Conservation (phyloP, 192 early-diverging fungal genomes). For the Coemansia pectinata region DNA sequence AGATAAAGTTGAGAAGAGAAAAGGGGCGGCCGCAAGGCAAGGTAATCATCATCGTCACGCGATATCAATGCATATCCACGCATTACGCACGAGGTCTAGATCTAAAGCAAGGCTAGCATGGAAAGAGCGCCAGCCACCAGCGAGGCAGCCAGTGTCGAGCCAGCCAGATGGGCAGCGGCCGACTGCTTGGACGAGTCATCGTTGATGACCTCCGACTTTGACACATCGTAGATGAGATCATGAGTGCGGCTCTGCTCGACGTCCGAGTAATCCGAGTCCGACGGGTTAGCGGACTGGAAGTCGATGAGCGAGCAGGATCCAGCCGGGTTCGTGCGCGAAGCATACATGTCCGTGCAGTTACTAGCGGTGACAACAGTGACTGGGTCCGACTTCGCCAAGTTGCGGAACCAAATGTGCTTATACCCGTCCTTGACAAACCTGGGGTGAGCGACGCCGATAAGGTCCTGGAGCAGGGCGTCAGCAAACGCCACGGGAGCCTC, state of each 20-base stretch:
- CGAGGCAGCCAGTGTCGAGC: not conserved
- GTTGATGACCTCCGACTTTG: conserved; percentile 41
- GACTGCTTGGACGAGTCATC: conserved; percentile 3
- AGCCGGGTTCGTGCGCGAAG: conserved; percentile 31
- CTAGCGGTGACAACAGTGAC: conserved; percentile 51
- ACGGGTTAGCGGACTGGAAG: conserved; percentile 43
- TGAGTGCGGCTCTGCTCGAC: conserved; percentile 44
- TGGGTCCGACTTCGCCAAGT: conserved; percentile 61
- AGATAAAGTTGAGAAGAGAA: too few relatives aligned
- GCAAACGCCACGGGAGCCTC: conserved; percentile 64
- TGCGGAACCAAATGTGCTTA: conserved; percentile 68
- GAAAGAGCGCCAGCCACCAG: not conserved
- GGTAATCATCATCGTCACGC: not conserved
- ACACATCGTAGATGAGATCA: conserved; percentile 44
- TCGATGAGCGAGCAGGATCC: conserved; percentile 30
- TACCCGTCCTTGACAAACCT: conserved; percentile 53
- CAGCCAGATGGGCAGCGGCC: not conserved
- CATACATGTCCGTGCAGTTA: conserved; percentile 60
- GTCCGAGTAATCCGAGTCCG: conserved; percentile 35
- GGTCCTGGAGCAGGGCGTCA: conserved; percentile 70
- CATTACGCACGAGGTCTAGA: not conserved
- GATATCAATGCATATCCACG: not conserved
- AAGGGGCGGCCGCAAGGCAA: not conserved
- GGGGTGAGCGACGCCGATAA: conserved; percentile 66
- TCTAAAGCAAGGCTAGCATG: not conserved